These are phyloP conservation scores for Jaltomata sinuosa DNA, from an alignment of 257 asterid species.

Conservation along the genomic window DNA sequence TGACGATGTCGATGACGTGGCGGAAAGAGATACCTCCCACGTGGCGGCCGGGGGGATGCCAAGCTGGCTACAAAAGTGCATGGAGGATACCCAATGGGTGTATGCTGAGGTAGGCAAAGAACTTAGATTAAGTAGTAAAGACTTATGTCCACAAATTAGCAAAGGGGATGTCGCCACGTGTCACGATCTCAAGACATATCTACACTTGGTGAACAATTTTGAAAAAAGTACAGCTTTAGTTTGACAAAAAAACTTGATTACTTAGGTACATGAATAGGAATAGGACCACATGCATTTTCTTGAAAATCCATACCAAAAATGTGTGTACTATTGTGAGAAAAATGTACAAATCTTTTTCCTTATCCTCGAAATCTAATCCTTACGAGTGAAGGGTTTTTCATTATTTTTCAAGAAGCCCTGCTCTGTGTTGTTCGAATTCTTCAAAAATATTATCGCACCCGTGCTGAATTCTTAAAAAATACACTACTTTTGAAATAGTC, in stretches of 20 bases:
- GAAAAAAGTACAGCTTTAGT: neutral
- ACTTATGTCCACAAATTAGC: conserved; percentile 25
- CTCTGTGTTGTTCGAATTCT: too few species aligned
- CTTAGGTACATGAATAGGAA: neutral
- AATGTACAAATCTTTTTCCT: neutral
- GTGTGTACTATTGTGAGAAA: neutral
- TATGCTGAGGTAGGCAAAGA: conserved; percentile 87
- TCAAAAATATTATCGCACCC: too few species aligned
- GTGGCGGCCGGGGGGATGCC: conserved; percentile 9
- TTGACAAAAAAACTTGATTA: neutral
- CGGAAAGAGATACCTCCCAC: fast-evolving
- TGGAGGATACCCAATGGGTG: conserved; percentile 65
- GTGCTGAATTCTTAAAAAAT: neutral
- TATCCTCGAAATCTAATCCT: too few species aligned
- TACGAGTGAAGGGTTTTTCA: too few species aligned
- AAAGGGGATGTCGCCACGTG: conserved; percentile 50
- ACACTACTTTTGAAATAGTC: neutral
- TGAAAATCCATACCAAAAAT: neutral
- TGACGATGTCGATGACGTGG: neutral
- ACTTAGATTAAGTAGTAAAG: conserved; percentile 54
- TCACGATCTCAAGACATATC: conserved; percentile 78
- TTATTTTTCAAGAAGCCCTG: too few species aligned
- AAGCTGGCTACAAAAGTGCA: conserved; percentile 44
- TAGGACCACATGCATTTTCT: neutral
- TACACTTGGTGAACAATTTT: conserved; percentile 47